A percentile compares a stretch with the other conserved stretches of the same genome.
Conservation (phyloP, 371 early-diverging fungal genomes). For the Mortierella polycephala region DNA sequence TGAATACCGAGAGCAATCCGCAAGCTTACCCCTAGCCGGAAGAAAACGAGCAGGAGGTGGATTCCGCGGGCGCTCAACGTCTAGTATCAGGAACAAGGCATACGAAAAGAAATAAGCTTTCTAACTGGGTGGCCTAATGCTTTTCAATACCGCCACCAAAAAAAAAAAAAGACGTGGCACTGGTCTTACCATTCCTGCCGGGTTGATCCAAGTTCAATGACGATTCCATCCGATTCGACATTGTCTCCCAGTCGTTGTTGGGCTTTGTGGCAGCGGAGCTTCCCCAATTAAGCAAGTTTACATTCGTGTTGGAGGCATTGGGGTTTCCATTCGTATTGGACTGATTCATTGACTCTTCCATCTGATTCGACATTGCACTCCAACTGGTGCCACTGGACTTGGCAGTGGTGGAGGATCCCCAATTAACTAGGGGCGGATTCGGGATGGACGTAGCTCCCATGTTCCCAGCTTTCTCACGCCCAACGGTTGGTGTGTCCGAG, state of each 20-base stretch:
- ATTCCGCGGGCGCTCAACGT: neutral
- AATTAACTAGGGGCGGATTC: neutral
- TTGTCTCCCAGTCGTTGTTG: neutral
- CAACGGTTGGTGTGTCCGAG: slow-evolving; percentile 1
- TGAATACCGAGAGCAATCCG: too few species aligned
- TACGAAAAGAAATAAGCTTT: neutral
- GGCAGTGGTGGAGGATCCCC: neutral
- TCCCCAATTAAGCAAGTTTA: neutral
- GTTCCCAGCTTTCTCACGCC: neutral
- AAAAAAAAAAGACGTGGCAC: neutral
- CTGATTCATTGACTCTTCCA: too few species aligned
- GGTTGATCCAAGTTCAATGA: neutral
- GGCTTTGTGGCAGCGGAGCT: neutral
- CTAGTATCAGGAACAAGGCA: neutral
- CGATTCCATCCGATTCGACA: neutral
- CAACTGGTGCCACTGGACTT: neutral
- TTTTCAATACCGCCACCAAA: neutral
- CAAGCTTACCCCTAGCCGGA: neutral
- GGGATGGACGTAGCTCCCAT: neutral
- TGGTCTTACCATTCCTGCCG: neutral
- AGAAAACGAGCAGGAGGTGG: neutral
- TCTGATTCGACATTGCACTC: neutral
- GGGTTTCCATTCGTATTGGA: too few species aligned
- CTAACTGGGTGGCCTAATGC: neutral
- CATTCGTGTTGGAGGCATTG: neutral